A percentile compares a stretch with the other conserved stretches of the same genome.
These are phyloP conservation scores for Fusarium sulawesiense DNA, from an alignment of 2,329 filamentous ascomycete genomes.

Conservation along the genomic window DNA sequence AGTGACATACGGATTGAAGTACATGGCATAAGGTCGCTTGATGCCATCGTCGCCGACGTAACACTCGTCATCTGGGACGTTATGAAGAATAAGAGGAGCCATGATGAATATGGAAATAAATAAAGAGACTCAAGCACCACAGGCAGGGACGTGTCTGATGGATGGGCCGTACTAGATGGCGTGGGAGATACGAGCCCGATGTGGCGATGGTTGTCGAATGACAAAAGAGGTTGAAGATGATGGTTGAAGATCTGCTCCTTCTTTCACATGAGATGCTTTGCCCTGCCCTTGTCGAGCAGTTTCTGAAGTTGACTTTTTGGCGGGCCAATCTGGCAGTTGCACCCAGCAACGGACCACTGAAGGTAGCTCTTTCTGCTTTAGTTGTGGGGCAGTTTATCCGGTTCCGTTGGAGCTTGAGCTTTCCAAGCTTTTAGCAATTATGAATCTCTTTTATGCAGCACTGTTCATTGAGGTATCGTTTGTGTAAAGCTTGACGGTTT, in stretches of 20 bases:
- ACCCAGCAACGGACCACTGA: constrained; percentile 39
- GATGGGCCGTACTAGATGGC: constrained; percentile 5
- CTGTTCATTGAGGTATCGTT: too few relatives aligned
- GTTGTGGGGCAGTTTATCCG: constrained; percentile 38
- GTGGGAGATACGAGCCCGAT: constrained; percentile 1
- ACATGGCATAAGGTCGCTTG: constrained; percentile 73
- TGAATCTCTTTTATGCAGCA: not conserved
- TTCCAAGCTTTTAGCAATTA: constrained; percentile 1
- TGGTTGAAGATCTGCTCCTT: constrained; percentile 5
- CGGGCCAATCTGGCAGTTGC: constrained; percentile 40
- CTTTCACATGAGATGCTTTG: not conserved
- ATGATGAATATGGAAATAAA: constrained; percentile 52
- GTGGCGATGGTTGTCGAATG: constrained; percentile 8
- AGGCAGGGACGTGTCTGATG: not conserved
- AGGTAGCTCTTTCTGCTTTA: constrained; percentile 11
- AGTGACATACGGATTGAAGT: constrained; percentile 68
- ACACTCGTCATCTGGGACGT: constrained; percentile 75
- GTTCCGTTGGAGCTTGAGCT: constrained; percentile 9
- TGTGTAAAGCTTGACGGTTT: not conserved
- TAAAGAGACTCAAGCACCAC: not conserved
- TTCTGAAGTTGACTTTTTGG: constrained; percentile 40
- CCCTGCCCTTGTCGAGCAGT: constrained; percentile 31
- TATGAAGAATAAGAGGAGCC: constrained; percentile 75
- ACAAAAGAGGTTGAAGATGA: constrained; percentile 10
- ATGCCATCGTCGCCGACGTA: constrained; percentile 74